Conservation (phyloP, 2,329 filamentous ascomycete species). For the Talaromyces sp. region DNA sequence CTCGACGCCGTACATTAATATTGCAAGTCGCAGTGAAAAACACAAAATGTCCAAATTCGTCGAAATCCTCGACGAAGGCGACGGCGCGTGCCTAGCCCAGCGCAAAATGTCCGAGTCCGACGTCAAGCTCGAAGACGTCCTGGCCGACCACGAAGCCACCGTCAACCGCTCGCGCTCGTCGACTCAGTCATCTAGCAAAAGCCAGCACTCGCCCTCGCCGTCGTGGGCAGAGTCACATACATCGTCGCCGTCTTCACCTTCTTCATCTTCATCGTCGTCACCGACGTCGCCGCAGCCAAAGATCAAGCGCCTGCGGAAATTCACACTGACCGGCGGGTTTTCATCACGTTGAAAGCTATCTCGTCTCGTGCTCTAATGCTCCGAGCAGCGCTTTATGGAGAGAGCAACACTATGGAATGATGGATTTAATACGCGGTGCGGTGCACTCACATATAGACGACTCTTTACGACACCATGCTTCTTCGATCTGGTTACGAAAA, state of each 20-base stretch:
- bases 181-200: conserved; percentile 30
- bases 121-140: conserved; percentile 39
- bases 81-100: conserved; percentile 16
- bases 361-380: neutral
- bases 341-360: neutral
- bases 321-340: conserved; percentile 6
- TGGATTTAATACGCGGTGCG: neutral
- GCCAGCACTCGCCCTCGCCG: conserved; percentile 1
- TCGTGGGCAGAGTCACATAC: neutral
- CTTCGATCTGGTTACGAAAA: neutral
- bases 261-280: neutral
- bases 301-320: conserved; percentile 4
- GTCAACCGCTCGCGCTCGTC: conserved; percentile 30
- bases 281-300: conserved; percentile 1
- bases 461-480: neutral
- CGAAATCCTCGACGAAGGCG: conserved; percentile 35
- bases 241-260: neutral
- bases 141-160: conserved; percentile 35
- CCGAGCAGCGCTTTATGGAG: neutral
- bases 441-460: neutral
- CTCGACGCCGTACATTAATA: neutral
- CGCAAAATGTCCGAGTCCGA: conserved; percentile 33
- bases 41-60: conserved; percentile 32
- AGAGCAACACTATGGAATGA: too few relatives aligned
- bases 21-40: too few relatives aligned